phyloP scores from a whole-genome alignment of 495 filamentous ascomycete species.

The Pyrenula massariospora region DNA sequence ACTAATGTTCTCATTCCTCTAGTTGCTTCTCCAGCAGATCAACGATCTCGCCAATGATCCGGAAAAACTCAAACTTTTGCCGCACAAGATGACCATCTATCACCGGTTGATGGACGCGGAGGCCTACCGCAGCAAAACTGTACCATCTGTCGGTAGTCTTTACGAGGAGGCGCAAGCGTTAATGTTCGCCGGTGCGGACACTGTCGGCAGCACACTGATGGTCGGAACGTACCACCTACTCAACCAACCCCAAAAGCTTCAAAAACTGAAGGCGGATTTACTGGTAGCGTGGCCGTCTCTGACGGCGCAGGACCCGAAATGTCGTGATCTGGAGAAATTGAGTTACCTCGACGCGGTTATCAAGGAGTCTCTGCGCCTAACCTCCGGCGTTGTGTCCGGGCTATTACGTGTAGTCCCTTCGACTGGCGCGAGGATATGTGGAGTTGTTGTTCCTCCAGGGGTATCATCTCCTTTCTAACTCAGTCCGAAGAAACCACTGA shows the following conservation, averaged over 20 bases:
- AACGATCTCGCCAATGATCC: conserved; percentile 10
- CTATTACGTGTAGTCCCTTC: conserved; percentile 17
- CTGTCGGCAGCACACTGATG: conserved; percentile 21
- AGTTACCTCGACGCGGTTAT: conserved; percentile 36
- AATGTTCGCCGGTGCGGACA: conserved; percentile 29
- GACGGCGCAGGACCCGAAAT: not conserved
- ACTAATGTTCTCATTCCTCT: not conserved
- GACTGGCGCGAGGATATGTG: conserved; percentile 20
- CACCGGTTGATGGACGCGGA: conserved; percentile 19
- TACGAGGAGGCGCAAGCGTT: conserved; percentile 23
- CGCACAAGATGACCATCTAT: conserved; percentile 24
- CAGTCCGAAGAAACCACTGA: not conserved
- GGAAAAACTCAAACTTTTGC: conserved; percentile 11
- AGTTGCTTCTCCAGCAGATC: conserved; percentile 13
- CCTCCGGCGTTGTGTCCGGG: conserved; percentile 11
- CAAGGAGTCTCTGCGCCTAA: conserved; percentile 36
- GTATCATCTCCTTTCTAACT: not conserved
- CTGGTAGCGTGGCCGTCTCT: conserved; percentile 4
- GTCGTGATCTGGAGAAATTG: conserved; percentile 15
- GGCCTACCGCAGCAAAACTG: conserved; percentile 8
- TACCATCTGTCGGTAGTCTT: conserved; percentile 10
- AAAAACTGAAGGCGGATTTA: conserved; percentile 16
- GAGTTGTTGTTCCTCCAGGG: conserved; percentile 8
- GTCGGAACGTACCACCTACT: conserved; percentile 21
- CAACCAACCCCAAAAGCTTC: conserved; percentile 8